These are phyloP conservation scores for Juncus inflexus DNA, from an alignment of 176 grass and related monocot species.

Conservation along the genomic window DNA sequence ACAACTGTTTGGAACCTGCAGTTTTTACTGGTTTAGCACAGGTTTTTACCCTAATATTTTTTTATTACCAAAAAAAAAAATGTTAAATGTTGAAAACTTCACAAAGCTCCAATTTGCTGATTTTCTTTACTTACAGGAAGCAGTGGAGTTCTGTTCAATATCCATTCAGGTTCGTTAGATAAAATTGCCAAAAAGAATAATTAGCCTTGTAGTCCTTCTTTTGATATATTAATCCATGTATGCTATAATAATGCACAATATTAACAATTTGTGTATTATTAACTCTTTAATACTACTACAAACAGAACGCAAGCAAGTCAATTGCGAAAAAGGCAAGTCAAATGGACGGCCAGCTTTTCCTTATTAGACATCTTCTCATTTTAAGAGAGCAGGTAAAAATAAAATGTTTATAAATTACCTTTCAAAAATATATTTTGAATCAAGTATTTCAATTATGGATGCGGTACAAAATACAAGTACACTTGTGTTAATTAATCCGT, in stretches of 20 bases:
- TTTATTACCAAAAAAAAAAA: constrained; percentile 13
- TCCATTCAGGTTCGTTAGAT: constrained; percentile 75
- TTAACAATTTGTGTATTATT: not conserved
- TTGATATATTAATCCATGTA: no score
- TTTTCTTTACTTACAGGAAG: constrained; percentile 62
- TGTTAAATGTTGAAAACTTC: constrained; percentile 18
- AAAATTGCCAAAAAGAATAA: no score
- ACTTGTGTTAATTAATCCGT: no score
- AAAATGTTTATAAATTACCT: no score
- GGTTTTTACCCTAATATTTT: constrained; percentile 37
- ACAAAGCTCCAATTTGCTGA: constrained; percentile 19
- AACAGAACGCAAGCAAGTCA: constrained; percentile 78
- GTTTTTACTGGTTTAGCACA: constrained; percentile 98
- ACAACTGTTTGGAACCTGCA: constrained; percentile 79
- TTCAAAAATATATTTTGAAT: no score
- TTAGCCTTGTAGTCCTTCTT: no score
- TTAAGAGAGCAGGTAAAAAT: constrained; percentile 74
- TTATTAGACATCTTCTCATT: constrained; percentile 96
- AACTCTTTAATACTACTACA: constrained; percentile 26
- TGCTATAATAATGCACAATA: no score
- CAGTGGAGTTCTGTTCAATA: constrained; percentile 86
- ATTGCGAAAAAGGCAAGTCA: constrained; percentile 74
- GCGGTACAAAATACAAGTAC: no score
- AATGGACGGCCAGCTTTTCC: constrained; percentile 96
- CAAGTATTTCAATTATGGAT: no score